Percentiles rank a stretch among this genome's conserved stretches.
phyloP scores from a whole-genome alignment of 768 basidiomycete species.

The Phanerochaete carnosa region DNA sequence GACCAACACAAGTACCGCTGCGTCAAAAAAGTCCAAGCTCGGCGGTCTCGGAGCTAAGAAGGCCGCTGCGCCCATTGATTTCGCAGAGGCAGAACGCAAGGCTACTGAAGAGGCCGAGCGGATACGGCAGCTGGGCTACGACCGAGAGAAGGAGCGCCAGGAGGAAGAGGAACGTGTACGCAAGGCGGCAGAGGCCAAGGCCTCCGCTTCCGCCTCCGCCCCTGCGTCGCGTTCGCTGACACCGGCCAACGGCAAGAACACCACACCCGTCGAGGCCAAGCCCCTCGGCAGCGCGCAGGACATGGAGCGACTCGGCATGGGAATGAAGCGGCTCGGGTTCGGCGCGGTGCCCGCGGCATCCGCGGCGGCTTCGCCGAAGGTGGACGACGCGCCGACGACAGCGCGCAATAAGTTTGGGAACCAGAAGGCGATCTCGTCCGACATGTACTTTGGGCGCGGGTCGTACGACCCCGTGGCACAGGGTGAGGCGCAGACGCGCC shows the following conservation, averaged over 20 bases:
- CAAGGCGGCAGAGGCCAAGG: slow-evolving; percentile 54
- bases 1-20: slow-evolving; percentile 22
- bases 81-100: slow-evolving; percentile 89
- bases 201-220: slow-evolving; percentile 32
- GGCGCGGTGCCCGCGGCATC: slow-evolving; percentile 72
- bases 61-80: slow-evolving; percentile 77
- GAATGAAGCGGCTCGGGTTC: slow-evolving; percentile 79
- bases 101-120: slow-evolving; percentile 92
- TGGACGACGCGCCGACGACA: slow-evolving; percentile 64
- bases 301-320: slow-evolving; percentile 58
- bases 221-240: slow-evolving; percentile 18
- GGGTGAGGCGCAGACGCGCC: slow-evolving; percentile 75
- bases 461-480: slow-evolving; percentile 73
- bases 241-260: slow-evolving; percentile 14
- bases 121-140: slow-evolving; percentile 89
- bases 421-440: slow-evolving; percentile 96
- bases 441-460: slow-evolving; percentile 94
- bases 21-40: slow-evolving; percentile 62
- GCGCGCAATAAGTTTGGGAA: slow-evolving; percentile 89
- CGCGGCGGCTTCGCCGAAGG: slow-evolving; percentile 26
- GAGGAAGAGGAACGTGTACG: slow-evolving; percentile 60
- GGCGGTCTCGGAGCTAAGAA: slow-evolving; percentile 87
- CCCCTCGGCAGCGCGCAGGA: slow-evolving; percentile 45
- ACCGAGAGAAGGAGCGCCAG: slow-evolving; percentile 78
- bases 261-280: slow-evolving; percentile 24